Base-by-base conservation (phyloP, 2,329 filamentous ascomycete genomes). In the Bertia moriformis region DNA sequence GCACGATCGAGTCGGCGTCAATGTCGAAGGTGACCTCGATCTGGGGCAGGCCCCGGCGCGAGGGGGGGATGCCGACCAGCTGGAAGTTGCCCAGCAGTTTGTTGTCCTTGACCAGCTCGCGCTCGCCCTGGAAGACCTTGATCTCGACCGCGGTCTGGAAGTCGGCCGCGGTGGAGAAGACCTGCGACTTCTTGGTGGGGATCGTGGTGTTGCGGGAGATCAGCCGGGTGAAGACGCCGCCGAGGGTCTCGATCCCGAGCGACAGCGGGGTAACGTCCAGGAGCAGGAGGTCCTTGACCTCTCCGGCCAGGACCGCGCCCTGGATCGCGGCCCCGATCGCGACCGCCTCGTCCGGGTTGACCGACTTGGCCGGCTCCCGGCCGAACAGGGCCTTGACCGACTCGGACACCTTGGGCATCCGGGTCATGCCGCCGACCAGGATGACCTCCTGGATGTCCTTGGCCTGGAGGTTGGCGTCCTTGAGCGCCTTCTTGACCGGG, bases 121-220 rank as follows among this genome's bases (percentile, higher is more conserved):
- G 89, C 77, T 96, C 89, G 73, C 89, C 89, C 79, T 96, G 88
- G 83, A 79, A 96, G 47, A 96, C 89, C 83, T 96, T 95, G 73
- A 96, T 96, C 73, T 95, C 88, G 57, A 96, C 89, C 51, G 88
- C 89, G 46, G 85, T 93, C 73, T 96, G 89, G 83, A 93, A 94
- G 62, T 96, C 89, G 50, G 89, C 88, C 40, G 88, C 88, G 39
- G 89, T 96, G 41, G 88, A 95, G 78, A 96, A 96, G 58, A 88
- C 79, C 69, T 95, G 87, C 12, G 88, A 95, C 73, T 96, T 96
- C 82, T 95, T 95, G 68, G 89, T 96, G 42, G 89, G 89, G 58
- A 96, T 96, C 49, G 89, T 95, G 57, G 89, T 96, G 77, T 96
- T 96, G 54, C 89, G 85, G 80, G 93, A 94, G 73, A 96, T 96